Percentiles rank a stretch among this genome's conserved stretches.
Evolutionary conservation across 805 yeast species (phyloP).

Genomic region (Wickerhamomyces kurtzmanii): DNA sequence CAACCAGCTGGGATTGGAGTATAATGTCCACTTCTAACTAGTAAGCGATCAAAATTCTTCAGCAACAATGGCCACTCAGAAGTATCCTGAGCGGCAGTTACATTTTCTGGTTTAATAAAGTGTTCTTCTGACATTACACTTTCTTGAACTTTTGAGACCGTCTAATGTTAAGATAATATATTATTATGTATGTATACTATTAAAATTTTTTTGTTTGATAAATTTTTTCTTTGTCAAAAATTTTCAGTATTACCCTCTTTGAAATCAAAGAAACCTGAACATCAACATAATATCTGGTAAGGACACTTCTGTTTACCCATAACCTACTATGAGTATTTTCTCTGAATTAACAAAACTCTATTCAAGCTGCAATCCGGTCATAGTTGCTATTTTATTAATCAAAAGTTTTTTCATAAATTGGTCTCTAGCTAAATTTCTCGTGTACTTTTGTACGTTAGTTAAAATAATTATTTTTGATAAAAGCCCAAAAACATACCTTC

Average conservation of each 20-base stretch:
- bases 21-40: conserved; percentile 94
- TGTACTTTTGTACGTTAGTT: conserved; percentile 7
- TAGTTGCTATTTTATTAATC: conserved; percentile 30
- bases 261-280: too few relatives aligned
- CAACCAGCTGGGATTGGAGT: conserved; percentile 96
- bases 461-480: background rate
- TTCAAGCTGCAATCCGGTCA: too few relatives aligned
- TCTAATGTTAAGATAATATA: background rate
- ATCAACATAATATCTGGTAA: too few relatives aligned
- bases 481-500: conserved; percentile 11
- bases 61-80: conserved; percentile 92
- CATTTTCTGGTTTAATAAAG: conserved; percentile 82
- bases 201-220: conserved; percentile 1
- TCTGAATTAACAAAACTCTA: too few relatives aligned
- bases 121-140: conserved; percentile 50
- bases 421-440: conserved; percentile 50
- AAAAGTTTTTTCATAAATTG: conserved; percentile 47
- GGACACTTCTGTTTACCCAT: too few relatives aligned
- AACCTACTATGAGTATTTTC: too few relatives aligned
- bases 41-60: conserved; percentile 87
- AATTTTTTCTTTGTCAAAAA: background rate
- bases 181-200: background rate
- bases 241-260: background rate
- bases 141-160: background rate
- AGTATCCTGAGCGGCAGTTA: conserved; percentile 73